These are phyloP conservation scores for Brassica hybrid DNA, from an alignment of 441 rosid genomes.

Conservation along the genomic window DNA sequence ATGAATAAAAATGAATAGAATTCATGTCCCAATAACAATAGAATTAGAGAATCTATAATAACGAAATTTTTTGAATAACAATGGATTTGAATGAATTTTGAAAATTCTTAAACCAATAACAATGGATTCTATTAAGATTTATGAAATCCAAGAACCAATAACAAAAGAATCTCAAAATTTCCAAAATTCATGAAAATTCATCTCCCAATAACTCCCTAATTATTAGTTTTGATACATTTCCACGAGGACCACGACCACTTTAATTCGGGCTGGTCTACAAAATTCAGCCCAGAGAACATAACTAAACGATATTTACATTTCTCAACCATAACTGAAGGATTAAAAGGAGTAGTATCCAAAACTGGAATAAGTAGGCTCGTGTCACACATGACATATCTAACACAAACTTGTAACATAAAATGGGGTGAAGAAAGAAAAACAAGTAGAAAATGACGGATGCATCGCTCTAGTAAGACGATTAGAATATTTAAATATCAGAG, in stretches of 20 bases:
- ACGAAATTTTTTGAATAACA: too few species aligned
- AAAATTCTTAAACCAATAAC: too few species aligned
- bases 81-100: too few species aligned
- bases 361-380: background rate
- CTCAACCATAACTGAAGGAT: background rate
- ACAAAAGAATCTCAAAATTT: too few species aligned
- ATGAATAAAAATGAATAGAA: too few species aligned
- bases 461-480: background rate
- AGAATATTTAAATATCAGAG: conserved; percentile 25
- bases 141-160: too few species aligned
- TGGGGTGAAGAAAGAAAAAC: background rate
- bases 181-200: too few species aligned
- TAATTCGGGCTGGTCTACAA: background rate
- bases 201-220: too few species aligned
- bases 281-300: background rate
- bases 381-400: background rate
- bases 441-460: background rate
- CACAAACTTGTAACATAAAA: background rate
- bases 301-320: background rate
- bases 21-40: too few species aligned
- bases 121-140: too few species aligned
- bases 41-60: too few species aligned
- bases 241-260: background rate
- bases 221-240: background rate
- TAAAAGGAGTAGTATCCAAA: background rate